These are phyloP conservation scores for Fusarium sp. DNA, from an alignment of 2,329 filamentous ascomycete genomes.

Conservation along the genomic window DNA sequence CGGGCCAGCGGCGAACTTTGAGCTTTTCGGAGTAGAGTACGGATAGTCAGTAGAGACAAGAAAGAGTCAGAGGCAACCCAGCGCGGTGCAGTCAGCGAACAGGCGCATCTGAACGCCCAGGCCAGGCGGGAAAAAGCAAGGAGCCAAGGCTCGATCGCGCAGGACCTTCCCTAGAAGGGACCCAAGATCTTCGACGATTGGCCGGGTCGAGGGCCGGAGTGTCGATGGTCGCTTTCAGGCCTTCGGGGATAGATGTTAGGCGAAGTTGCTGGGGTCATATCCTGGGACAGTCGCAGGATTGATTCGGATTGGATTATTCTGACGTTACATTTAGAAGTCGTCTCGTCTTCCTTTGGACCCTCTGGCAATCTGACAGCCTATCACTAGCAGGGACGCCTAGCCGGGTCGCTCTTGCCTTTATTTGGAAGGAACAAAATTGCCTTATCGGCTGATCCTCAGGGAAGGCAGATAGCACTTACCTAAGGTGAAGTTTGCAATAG, in stretches of 20 bases:
- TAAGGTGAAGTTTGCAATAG: conserved; percentile 10
- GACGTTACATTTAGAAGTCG: conserved; percentile 44
- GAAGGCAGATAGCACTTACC: conserved; percentile 16
- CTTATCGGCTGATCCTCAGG: conserved; percentile 27
- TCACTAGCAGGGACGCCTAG: conserved; percentile 34
- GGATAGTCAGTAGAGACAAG: not conserved
- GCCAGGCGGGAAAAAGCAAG: conserved; percentile 48
- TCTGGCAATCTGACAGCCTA: conserved; percentile 31
- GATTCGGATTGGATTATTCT: conserved; percentile 19
- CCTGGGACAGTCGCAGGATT: conserved; percentile 11
- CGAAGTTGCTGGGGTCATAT: conserved; percentile 19
- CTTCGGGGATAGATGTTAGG: conserved; percentile 17
- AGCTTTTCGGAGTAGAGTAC: conserved; percentile 8
- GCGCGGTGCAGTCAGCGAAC: conserved; percentile 36
- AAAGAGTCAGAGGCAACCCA: conserved; percentile 10
- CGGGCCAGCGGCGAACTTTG: conserved; percentile 22
- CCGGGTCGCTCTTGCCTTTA: conserved; percentile 34
- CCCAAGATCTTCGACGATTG: conserved; percentile 34
- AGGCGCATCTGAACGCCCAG: conserved; percentile 45
- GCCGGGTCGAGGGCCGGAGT: conserved; percentile 46
- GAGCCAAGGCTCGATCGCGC: conserved; percentile 39
- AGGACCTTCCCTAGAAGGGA: conserved; percentile 42
- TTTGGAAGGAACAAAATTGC: conserved; percentile 31
- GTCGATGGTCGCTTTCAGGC: conserved; percentile 31
- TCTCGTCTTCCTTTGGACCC: conserved; percentile 32